phyloP scores from a whole-genome alignment of 495 filamentous ascomycete species.

The Talaromyces borbonicus region DNA sequence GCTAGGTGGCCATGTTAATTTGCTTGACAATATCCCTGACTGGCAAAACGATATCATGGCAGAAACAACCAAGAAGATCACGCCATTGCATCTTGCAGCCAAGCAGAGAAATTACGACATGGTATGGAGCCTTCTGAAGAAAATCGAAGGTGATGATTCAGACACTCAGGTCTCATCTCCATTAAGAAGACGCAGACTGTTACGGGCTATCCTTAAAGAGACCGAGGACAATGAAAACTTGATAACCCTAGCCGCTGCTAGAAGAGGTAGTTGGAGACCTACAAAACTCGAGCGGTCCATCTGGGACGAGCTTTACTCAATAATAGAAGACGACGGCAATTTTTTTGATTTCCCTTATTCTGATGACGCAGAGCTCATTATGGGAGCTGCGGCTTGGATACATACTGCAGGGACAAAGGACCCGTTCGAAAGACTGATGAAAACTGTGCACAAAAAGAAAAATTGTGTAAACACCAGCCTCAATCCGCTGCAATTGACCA shows the following conservation, averaged over 20 bases:
- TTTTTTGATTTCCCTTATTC: background rate
- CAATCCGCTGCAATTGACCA: slow-evolving; percentile 6
- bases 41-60: background rate
- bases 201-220: background rate
- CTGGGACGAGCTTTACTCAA: background rate
- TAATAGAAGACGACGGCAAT: background rate
- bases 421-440: too few species aligned
- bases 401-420: too few species aligned
- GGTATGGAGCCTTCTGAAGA: background rate
- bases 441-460: too few species aligned
- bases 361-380: background rate
- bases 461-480: too few species aligned
- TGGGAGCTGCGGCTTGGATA: too few species aligned
- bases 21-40: background rate
- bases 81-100: background rate
- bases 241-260: background rate
- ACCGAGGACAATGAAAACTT: background rate
- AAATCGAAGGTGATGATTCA: background rate
- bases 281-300: background rate
- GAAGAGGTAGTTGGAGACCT: background rate
- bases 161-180: background rate
- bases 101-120: background rate
- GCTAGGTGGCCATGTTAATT: background rate
- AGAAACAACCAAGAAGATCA: background rate
- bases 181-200: background rate